Conservation (phyloP, 371 early-diverging fungal species). For the Basidiobolus meristosporus region DNA sequence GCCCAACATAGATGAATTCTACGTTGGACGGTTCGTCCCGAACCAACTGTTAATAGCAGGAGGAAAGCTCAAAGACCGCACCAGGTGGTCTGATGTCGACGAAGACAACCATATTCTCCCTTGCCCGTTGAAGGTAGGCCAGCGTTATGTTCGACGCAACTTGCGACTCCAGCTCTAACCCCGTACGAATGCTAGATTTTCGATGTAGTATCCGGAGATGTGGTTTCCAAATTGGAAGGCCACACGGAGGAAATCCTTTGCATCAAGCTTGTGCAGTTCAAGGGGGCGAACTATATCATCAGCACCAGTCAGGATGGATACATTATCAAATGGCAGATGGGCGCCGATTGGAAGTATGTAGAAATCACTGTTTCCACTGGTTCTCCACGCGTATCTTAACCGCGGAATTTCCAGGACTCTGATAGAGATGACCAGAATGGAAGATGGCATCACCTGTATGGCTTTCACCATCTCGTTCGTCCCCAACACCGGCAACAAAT, state of each 20-base stretch:
- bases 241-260: constrained; percentile 76
- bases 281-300: constrained; percentile 57
- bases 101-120: constrained; percentile 82
- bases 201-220: constrained; percentile 45
- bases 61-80: constrained; percentile 69
- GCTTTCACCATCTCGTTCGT: constrained; percentile 82
- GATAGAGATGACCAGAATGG: constrained; percentile 26
- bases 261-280: constrained; percentile 49
- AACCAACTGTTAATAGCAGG: constrained; percentile 35
- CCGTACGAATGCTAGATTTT: constrained; percentile 28
- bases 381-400: not conserved
- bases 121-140: constrained; percentile 54
- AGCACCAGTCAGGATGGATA: constrained; percentile 87
- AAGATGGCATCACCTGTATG: constrained; percentile 79
- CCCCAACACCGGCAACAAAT: constrained; percentile 81
- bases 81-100: constrained; percentile 68
- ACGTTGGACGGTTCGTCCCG: constrained; percentile 50
- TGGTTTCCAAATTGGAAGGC: constrained; percentile 44
- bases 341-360: constrained; percentile 42
- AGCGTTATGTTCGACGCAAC: not conserved
- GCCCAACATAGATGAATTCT: constrained; percentile 74
- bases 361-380: not conserved
- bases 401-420: not conserved
- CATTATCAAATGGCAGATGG: constrained; percentile 72
- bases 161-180: not conserved